phyloP scores from a whole-genome alignment of 176 grass and related monocot species.

The Triticum timopheevii region DNA sequence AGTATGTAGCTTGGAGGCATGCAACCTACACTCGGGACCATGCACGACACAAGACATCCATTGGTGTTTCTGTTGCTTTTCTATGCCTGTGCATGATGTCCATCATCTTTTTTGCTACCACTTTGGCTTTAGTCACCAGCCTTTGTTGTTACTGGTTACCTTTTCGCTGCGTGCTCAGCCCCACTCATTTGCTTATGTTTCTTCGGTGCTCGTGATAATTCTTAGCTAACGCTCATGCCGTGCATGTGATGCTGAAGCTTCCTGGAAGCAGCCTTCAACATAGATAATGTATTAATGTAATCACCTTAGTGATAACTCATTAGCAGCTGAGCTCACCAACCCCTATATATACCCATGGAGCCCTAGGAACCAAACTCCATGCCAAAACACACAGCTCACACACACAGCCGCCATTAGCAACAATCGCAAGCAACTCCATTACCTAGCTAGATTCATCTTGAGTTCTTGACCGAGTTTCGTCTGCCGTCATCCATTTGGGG shows the following conservation, averaged over 20 bases:
- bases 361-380: constrained; percentile 53
- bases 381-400: constrained; percentile 42
- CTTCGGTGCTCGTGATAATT: constrained; percentile 38
- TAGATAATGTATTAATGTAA: neutral
- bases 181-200: neutral
- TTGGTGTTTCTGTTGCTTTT: constrained; percentile 29
- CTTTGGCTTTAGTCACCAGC: constrained; percentile 44
- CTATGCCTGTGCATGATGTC: neutral
- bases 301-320: neutral
- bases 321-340: neutral
- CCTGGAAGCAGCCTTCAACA: constrained; percentile 22
- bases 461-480: neutral
- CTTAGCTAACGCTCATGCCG: neutral
- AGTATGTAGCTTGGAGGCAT: neutral
- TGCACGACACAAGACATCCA: constrained; percentile 10
- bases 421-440: neutral
- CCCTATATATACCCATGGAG: constrained; percentile 73
- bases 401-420: neutral
- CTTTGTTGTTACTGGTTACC: constrained; percentile 11
- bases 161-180: neutral
- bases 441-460: neutral
- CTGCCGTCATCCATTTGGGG: constrained; percentile 9
- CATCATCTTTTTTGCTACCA: constrained; percentile 27
- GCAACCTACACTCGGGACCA: constrained; percentile 20
- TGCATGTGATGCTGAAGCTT: constrained; percentile 54